These are phyloP conservation scores for Flaveria ramosissima DNA, from an alignment of 129 eudicot species.

Conservation along the genomic window DNA sequence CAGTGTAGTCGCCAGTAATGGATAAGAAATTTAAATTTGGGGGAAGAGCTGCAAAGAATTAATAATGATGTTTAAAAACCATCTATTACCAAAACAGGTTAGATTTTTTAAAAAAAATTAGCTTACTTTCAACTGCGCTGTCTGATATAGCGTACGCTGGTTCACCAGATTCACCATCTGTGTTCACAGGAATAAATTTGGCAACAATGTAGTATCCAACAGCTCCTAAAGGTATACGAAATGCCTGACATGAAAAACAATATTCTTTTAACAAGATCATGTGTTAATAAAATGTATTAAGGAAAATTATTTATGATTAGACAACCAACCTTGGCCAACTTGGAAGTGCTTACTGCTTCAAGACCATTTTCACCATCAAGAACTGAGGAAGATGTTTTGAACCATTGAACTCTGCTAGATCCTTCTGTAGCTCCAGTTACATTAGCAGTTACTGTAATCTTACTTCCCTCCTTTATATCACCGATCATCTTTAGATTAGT, in stretches of 20 bases:
- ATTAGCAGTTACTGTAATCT: slow-evolving; percentile 72
- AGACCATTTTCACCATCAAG: slow-evolving; percentile 74
- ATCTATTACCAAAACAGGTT: slow-evolving; percentile 10
- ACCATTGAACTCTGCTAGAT: slow-evolving; percentile 97
- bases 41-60: slow-evolving; percentile 80
- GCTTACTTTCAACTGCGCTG: slow-evolving; percentile 78
- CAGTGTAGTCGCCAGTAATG: slow-evolving; percentile 82
- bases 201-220: slow-evolving; percentile 86
- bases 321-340: slow-evolving; percentile 82
- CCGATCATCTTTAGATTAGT: slow-evolving; percentile 76
- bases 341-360: slow-evolving; percentile 80
- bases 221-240: slow-evolving; percentile 93
- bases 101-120: not conserved
- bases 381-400: slow-evolving; percentile 61
- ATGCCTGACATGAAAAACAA: slow-evolving; percentile 56
- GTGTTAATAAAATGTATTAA: slow-evolving; percentile 8
- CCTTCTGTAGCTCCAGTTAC: slow-evolving; percentile 97
- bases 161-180: slow-evolving; percentile 95
- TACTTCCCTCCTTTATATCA: slow-evolving; percentile 90
- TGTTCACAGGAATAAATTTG: slow-evolving; percentile 92
- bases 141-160: slow-evolving; percentile 71
- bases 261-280: slow-evolving; percentile 7
- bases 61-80: slow-evolving; percentile 24
- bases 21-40: slow-evolving; percentile 95
- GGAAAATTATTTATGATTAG: not conserved